Base-by-base conservation (phyloP, 305 asterid species). In the Lippia alba region DNA sequence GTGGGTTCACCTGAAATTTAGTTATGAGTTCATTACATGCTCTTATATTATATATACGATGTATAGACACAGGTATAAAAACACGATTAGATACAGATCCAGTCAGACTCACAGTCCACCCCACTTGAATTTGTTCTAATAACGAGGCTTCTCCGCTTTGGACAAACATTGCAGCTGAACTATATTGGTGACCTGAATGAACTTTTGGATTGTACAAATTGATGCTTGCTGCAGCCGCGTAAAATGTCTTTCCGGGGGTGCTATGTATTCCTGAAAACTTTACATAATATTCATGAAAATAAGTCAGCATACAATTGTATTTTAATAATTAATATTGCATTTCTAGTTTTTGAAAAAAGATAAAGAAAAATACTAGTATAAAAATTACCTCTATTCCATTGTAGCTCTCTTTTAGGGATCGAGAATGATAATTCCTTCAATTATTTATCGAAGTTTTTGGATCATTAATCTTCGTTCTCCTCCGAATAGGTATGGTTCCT, bases 261-360 rank as follows among this genome's bases (percentile, higher is more conserved):
- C 30, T 51, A 17, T 17, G 17, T 8, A 65, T 18, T 50, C 70
- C 70, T 20, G 39, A 48, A 50, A 65, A 65, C 24, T 65, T 10
- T 10, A 24, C 30, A 24, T 24, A 24, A 65, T 39, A 16, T 19
- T 33, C 54, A 24, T 12, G 6, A 48, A 14, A 4, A 12, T 4
- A 36, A 36, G 9, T 36, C 3, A 24, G 30, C 6, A 34, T 2
- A 6, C 4, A 34, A 34, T 34, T 34, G 6, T 36, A 36, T 36
- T 36, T 4, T 0, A 36, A 36, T 24, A 24, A 24, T 24, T 36
- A 36, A 4, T 36, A 0, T 36, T 8, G 41, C 30, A 24, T 24
- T 24, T 24, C 30, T 24, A 24, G 30, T 24, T 24, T 24, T 24
- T 24, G 30, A 24, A 24, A 24, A 24, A 24, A 24, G 30, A 24